Conservation (phyloP, 805 yeast species). For the Tetrapisispora iriomotensis region DNA sequence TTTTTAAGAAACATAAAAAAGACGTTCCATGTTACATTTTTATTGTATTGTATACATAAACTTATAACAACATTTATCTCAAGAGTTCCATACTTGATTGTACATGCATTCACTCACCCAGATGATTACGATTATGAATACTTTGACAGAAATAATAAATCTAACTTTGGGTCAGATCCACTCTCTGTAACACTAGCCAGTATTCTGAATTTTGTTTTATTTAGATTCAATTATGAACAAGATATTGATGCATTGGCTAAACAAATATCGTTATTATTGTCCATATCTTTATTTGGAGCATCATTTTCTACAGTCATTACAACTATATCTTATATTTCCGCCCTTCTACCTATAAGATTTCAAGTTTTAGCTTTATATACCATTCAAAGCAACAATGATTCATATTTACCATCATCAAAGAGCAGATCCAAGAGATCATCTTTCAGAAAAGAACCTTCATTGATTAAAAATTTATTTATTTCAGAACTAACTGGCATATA, state of each 20-base stretch:
- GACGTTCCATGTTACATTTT: slow-evolving; percentile 17
- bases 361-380: slow-evolving; percentile 24
- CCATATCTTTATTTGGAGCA: slow-evolving; percentile 50
- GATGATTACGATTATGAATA: slow-evolving; percentile 13
- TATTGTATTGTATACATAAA: slow-evolving; percentile 32
- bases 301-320: slow-evolving; percentile 55
- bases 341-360: slow-evolving; percentile 30
- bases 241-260: slow-evolving; percentile 31
- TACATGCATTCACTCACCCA: slow-evolving; percentile 13
- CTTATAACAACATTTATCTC: slow-evolving; percentile 24
- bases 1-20: slow-evolving; percentile 10
- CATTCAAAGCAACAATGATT: slow-evolving; percentile 11
- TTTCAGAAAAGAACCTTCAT: slow-evolving; percentile 24
- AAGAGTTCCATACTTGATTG: slow-evolving; percentile 20
- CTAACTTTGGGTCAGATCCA: slow-evolving; percentile 26
- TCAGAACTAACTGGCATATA: slow-evolving; percentile 33
- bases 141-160: slow-evolving; percentile 10
- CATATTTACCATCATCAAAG: slow-evolving; percentile 14
- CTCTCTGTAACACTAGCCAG: slow-evolving; percentile 32
- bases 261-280: slow-evolving; percentile 38
- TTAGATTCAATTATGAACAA: slow-evolving; percentile 26
- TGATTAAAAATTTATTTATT: slow-evolving; percentile 32
- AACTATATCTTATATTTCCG: slow-evolving; percentile 46
- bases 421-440: background rate
- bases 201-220: slow-evolving; percentile 25